phyloP scores from a whole-genome alignment of 768 basidiomycete genomes.

The Glaciozyma antarctica region DNA sequence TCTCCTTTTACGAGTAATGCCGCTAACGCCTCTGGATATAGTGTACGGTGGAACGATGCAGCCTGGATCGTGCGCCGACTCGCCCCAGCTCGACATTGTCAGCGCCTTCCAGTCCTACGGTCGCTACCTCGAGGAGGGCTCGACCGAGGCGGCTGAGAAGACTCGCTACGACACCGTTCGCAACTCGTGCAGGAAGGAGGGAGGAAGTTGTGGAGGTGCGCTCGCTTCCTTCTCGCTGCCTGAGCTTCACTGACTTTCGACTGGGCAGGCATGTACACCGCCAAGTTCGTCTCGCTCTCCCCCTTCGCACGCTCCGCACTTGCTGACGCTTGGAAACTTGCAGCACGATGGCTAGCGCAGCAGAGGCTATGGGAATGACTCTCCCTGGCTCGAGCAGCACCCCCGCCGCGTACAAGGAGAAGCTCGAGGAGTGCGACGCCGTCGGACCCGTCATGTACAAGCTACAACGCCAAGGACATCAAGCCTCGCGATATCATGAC shows the following conservation, averaged over 20 bases:
- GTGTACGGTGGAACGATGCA: conserved; percentile 94
- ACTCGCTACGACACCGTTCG: conserved; percentile 78
- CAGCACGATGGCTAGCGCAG: conserved; percentile 95
- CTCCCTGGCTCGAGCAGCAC: conserved; percentile 94
- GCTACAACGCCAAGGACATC: conserved; percentile 84
- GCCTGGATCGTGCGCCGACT: conserved; percentile 79
- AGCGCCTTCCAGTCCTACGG: conserved; percentile 98
- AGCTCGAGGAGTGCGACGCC: conserved; percentile 68
- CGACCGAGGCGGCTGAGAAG: conserved; percentile 69
- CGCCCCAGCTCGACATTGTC: conserved; percentile 83
- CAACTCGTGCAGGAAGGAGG: conserved; percentile 92
- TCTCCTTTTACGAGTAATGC: not conserved
- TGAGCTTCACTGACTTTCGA: not conserved
- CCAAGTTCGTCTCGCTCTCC: conserved; percentile 16
- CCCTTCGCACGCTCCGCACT: not conserved
- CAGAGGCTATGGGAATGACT: conserved; percentile 92
- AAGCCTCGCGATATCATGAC: conserved; percentile 96
- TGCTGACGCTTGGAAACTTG: conserved; percentile 51
- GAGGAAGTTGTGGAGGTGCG: conserved; percentile 70
- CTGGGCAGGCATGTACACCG: conserved; percentile 36
- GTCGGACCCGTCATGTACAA: conserved; percentile 75
- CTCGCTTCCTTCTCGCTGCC: conserved; percentile 38
- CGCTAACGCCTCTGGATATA: not conserved
- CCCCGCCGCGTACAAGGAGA: conserved; percentile 86
- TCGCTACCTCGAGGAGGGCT: conserved; percentile 81